Evolutionary conservation across 768 basidiomycete species (phyloP).

Genomic region (Lanmaoa pseudosensibilis): DNA sequence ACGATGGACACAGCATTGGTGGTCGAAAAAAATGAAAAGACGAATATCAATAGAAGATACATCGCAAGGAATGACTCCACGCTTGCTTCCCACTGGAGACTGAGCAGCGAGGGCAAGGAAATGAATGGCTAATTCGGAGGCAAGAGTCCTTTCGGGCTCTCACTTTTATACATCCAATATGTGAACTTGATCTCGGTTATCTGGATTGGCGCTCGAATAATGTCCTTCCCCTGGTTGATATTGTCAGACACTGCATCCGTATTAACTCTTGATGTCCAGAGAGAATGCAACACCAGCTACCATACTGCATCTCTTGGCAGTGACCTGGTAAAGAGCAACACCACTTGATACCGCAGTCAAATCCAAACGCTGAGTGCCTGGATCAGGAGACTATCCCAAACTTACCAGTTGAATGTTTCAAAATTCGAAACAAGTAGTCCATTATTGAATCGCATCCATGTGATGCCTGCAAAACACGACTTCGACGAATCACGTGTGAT

Average conservation of each 20-base stretch:
- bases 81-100: background rate
- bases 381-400: background rate
- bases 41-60: slow-evolving; percentile 4
- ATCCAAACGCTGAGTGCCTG: background rate
- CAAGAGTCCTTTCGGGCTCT: background rate
- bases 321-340: background rate
- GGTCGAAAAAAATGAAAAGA: slow-evolving; percentile 5
- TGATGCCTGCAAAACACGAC: too few relatives aligned
- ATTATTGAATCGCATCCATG: background rate
- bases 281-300: background rate
- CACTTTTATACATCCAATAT: background rate
- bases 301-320: background rate
- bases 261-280: background rate
- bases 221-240: background rate
- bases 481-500: background rate
- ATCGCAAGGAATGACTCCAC: slow-evolving; percentile 6
- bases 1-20: slow-evolving; percentile 21
- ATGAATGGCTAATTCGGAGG: background rate
- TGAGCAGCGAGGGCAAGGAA: background rate
- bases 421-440: background rate
- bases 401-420: background rate
- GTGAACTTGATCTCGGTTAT: background rate
- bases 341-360: background rate
- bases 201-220: background rate
- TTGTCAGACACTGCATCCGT: background rate